Evolutionary conservation across 768 basidiomycete species (phyloP), one percentile per base, ranked within the genome.

Genomic region (Xerocomus brunneocitrinus): DNA sequence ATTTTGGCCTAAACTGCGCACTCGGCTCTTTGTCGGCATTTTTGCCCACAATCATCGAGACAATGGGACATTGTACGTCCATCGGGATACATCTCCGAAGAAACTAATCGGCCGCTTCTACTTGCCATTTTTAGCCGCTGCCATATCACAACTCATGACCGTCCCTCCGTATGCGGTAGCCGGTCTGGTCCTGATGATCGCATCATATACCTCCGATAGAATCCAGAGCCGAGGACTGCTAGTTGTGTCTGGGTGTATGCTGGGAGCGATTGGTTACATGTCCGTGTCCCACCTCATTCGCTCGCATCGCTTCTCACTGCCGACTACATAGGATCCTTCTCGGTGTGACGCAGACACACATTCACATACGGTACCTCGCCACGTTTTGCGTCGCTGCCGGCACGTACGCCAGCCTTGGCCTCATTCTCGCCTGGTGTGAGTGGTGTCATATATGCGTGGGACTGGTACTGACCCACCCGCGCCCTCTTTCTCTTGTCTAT

Each of bases 81-180:
- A 2, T 30, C n/a, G 9, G 22, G 0, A 3, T 4, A 8, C n/a
- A 12, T 36, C 22, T 42, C 14, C 19, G 7, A 25, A 24, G 4
- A 22, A 16, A 24, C 30, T 5, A 12, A 22, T 35, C 50, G 35
- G 58, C 22, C 10, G 7, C n/a, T 30, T 31, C 65, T 7, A 8
- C 30, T n/a, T 19, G 31, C 19, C 35, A 8, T 53, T 48, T 22
- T 12, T 48, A 78, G 77, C 73, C 14, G 61, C 71, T 46, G 79
- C 77, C 4, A 54, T 76, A 41, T 73, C 75, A 0, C 79, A 81
- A 58, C 63, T 81, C 1, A 71, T 79, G 59, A 79, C 79, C 5
- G 79, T 81, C 10, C 78, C 80, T 7, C 81, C 81, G 8, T 81
- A 82, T 56, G 76, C 77, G 6, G 71, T 73, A 4, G 73, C 73